These are phyloP conservation scores for Dunaliella primolecta DNA, from an alignment of 139 green algal genomes.

Conservation along the genomic window DNA sequence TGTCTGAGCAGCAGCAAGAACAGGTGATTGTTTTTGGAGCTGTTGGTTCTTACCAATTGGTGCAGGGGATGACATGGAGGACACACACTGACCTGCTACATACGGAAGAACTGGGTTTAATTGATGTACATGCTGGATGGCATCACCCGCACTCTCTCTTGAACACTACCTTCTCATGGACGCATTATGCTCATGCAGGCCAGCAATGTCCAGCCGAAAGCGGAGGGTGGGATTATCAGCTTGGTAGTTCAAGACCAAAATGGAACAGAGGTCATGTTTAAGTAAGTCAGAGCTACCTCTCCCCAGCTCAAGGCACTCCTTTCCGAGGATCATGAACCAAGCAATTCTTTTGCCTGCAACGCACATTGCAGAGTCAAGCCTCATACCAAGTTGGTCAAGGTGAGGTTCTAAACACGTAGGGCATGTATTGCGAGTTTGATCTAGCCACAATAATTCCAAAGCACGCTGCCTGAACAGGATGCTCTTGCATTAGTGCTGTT, in stretches of 20 bases:
- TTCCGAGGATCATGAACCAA: neutral
- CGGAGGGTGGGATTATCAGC: neutral
- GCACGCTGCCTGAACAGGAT: neutral
- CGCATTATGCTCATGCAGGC: neutral
- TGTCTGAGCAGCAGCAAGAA: too few relatives aligned
- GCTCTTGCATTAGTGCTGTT: too few relatives aligned
- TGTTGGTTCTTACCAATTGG: too few relatives aligned
- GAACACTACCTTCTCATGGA: neutral
- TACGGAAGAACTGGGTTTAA: too few relatives aligned
- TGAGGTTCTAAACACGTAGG: too few relatives aligned
- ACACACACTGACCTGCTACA: neutral
- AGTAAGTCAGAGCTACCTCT: neutral
- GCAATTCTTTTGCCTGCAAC: neutral
- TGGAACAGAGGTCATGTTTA: neutral
- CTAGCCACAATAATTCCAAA: neutral
- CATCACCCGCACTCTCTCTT: neutral
- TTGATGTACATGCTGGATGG: too few relatives aligned
- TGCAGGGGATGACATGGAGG: too few relatives aligned
- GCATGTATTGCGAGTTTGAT: neutral
- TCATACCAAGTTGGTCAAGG: neutral
- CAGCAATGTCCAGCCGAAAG: neutral
- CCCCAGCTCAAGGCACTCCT: too few relatives aligned
- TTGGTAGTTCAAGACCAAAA: neutral
- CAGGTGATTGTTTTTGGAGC: too few relatives aligned
- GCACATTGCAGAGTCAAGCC: neutral